Evolutionary conservation across 2,329 filamentous ascomycete genomes (phyloP).

Genomic region (Tolypocladium endophyticum): DNA sequence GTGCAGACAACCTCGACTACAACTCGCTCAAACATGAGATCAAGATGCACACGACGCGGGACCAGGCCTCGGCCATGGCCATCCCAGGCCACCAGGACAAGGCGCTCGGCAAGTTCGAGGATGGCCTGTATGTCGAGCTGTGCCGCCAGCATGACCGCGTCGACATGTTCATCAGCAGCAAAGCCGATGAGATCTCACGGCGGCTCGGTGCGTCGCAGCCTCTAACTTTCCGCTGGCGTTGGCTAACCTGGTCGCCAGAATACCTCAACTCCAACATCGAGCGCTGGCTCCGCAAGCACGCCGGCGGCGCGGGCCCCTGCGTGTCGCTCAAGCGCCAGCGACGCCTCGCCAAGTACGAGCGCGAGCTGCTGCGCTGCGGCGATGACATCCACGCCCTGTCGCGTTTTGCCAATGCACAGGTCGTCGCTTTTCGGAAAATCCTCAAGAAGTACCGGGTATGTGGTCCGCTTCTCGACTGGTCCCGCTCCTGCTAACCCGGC

Average conservation of each 20-base stretch:
- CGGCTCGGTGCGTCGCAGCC: conserved; percentile 45
- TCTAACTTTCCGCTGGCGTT: no score
- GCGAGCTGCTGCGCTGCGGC: conserved; percentile 45
- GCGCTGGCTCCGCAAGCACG: conserved; percentile 33
- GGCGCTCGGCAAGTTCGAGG: conserved; percentile 53
- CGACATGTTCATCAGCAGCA: conserved; percentile 68
- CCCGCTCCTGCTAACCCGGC: not conserved
- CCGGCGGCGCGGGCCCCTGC: conserved; percentile 18
- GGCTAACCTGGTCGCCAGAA: conserved; percentile 24
- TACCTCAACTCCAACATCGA: conserved; percentile 38
- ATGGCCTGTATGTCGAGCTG: conserved; percentile 61
- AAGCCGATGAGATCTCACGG: conserved; percentile 65
- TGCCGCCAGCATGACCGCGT: conserved; percentile 66
- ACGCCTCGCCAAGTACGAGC: conserved; percentile 42
- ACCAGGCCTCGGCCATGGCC: conserved; percentile 57
- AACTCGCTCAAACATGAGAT: conserved; percentile 78
- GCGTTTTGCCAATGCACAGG: conserved; percentile 64
- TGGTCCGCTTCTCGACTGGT: not conserved
- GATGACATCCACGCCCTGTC: conserved; percentile 61
- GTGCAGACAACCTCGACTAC: conserved; percentile 74
- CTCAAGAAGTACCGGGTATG: conserved; percentile 71
- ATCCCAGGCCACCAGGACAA: conserved; percentile 62
- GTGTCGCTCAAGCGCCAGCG: conserved; percentile 36
- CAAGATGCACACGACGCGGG: conserved; percentile 65
- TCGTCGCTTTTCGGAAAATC: conserved; percentile 70